These are phyloP conservation scores for Rhodotorula sp. DNA, from an alignment of 1,284 basidiomycete species.

Conservation along the genomic window DNA sequence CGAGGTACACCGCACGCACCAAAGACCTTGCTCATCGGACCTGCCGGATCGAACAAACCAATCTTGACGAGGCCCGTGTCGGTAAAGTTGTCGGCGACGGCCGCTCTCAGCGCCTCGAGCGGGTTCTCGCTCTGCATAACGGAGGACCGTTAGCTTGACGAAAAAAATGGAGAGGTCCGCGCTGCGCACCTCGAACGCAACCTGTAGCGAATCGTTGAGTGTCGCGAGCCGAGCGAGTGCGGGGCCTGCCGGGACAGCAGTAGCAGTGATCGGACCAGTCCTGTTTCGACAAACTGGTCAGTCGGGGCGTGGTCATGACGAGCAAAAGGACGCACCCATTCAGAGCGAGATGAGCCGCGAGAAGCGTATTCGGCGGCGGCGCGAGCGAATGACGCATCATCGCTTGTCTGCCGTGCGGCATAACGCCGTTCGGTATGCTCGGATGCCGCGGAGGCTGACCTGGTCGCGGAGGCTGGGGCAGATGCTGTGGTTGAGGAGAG, in stretches of 20 bases:
- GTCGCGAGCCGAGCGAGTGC: slow-evolving; percentile 23
- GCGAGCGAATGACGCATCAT: background rate
- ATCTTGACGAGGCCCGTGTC: slow-evolving; percentile 37
- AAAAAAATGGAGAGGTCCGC: background rate
- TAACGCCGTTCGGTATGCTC: too few species aligned
- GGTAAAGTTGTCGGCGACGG: slow-evolving; percentile 36
- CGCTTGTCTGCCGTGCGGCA: background rate
- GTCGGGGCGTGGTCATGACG: fast-evolving
- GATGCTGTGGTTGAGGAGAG: background rate
- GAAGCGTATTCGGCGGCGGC: slow-evolving; percentile 8
- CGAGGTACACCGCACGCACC: slow-evolving; percentile 5
- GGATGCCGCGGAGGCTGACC: background rate
- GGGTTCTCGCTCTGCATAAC: slow-evolving; percentile 18
- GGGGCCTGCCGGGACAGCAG: slow-evolving; percentile 20
- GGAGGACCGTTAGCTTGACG: too few species aligned
- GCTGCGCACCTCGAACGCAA: slow-evolving; percentile 28
- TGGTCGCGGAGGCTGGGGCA: background rate
- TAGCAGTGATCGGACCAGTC: slow-evolving; percentile 33
- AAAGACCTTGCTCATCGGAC: slow-evolving; percentile 34
- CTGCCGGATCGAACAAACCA: slow-evolving; percentile 27
- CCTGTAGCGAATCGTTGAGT: slow-evolving; percentile 24
- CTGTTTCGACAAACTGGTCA: background rate
- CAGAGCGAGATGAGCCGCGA: slow-evolving; percentile 29
- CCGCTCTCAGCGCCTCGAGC: slow-evolving; percentile 20
- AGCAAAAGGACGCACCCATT: slow-evolving; percentile 23